Base-by-base conservation (phyloP, 176 grass and related monocot species). In the Ensete glaucum region DNA sequence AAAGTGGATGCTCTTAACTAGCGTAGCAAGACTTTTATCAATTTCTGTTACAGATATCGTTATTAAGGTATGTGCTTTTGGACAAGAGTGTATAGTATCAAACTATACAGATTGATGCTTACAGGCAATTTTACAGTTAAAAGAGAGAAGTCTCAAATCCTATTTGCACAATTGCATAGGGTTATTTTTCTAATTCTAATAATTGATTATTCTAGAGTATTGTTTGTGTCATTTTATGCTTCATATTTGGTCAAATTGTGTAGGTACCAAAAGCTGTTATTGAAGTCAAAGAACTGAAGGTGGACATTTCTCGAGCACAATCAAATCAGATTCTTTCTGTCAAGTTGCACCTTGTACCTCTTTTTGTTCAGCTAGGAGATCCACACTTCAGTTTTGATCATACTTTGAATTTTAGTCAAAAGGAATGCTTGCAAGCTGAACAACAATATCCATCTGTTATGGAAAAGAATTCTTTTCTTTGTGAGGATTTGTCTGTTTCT, bases 1-100 rank as follows among this genome's bases (percentile, higher is more conserved):
- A 55, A 99, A 94, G 85, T 99, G 95, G 95, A 79, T 99, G 74
- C 78, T 99, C 64, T 89, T 92, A 80, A 94, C 90, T 73, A 99
- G 88, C 54, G 77, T 92, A 75, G 85, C 88, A 22, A 88, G 86
- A 82, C 83, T 91, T 77, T 83, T 99, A 67, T 93, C 95, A 11
- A 82, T 99, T 84, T 91, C 84, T 12, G 86, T 99, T 67, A 84
- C 88, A 68, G 95, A 99, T 84, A 79, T 99, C 82, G 53, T 99
- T 76, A 81, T 99, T 48, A 99, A 99, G 95, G 95, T 99, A 91
- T 74, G 53, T 29, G 16, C 23, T 56, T 73, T 53, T 73, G 10
- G 2, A 23, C 11, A 53, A 55, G 49, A 50, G 51, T 75, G 13
- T 60, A 11, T 53, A 16, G 10, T 60, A 12, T 19, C 16, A 9